A percentile compares a stretch with the other conserved stretches of the same genome.
Conservation (phyloP, 345 rosid species). For the Ceriops zippeliana region DNA sequence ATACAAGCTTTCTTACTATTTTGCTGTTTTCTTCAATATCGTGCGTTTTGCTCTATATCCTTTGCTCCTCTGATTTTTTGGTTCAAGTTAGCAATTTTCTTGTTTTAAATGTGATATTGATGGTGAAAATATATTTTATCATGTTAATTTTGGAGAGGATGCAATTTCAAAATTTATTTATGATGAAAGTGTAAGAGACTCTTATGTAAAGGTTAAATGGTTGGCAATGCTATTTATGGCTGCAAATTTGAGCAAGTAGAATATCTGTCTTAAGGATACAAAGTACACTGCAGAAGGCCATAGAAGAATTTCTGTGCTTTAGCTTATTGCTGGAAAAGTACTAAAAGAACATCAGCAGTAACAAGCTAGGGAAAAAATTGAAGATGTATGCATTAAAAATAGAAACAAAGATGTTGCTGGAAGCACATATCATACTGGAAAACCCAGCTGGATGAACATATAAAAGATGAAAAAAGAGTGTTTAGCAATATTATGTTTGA, state of each 20-base stretch:
- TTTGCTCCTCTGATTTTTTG: neutral
- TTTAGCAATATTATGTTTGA: neutral
- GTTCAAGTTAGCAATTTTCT: neutral
- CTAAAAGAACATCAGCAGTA: neutral
- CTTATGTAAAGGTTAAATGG: no score
- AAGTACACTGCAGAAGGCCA: no score
- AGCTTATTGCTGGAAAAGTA: neutral
- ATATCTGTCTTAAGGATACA: no score
- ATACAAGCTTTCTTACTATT: neutral
- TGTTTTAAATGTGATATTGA: neutral
- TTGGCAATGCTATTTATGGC: no score
- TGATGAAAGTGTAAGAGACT: no score
- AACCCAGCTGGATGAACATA: neutral
- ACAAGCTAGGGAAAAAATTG: no score
- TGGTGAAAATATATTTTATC: neutral
- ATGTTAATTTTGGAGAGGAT: neutral
- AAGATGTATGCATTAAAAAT: neutral
- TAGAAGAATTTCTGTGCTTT: no score
- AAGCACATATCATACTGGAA: conserved; percentile 1
- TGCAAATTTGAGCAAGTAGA: no score
- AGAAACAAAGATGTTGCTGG: neutral
- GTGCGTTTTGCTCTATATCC: neutral
- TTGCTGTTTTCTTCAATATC: neutral
- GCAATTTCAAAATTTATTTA: no score
- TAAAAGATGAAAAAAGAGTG: neutral